These are phyloP conservation scores for Globisporangium sylvaticum DNA, from an alignment of 352 stramenopile genomes.

Conservation along the genomic window DNA sequence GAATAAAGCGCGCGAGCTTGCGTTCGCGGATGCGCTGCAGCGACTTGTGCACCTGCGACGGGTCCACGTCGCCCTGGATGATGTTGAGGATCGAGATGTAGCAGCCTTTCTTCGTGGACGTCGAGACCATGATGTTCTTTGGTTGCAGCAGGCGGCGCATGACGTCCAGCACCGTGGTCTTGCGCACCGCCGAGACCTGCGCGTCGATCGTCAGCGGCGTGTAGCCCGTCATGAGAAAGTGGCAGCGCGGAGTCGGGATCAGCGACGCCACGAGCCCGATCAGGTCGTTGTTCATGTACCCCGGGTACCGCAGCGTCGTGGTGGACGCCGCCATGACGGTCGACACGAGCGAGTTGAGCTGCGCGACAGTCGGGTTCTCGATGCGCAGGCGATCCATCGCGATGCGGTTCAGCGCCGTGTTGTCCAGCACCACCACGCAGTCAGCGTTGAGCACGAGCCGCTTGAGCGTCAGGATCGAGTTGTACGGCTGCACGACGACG, in stretches of 20 bases:
- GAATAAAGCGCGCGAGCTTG: constrained; percentile 97
- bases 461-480: constrained; percentile 99
- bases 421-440: constrained; percentile 98
- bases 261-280: constrained; percentile 97
- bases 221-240: constrained; percentile 99
- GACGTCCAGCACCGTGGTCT: constrained; percentile 99
- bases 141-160: constrained; percentile 95
- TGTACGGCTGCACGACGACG: constrained; percentile 99
- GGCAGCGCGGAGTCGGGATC: constrained; percentile 98
- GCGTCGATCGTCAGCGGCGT: constrained; percentile 96
- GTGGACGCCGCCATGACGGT: constrained; percentile 99
- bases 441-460: constrained; percentile 97
- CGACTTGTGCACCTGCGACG: constrained; percentile 98
- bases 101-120: constrained; percentile 93
- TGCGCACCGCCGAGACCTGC: constrained; percentile 91
- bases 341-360: constrained; percentile 97
- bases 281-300: constrained; percentile 99
- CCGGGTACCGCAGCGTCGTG: constrained; percentile 95
- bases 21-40: constrained; percentile 97
- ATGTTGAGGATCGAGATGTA: constrained; percentile 99
- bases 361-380: constrained; percentile 95
- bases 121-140: constrained; percentile 99
- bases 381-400: constrained; percentile 94
- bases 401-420: constrained; percentile 97
- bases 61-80: constrained; percentile 99